Base-by-base conservation (phyloP, 1,139 yeast genomes). In the Blastobotrys serpentis region DNA sequence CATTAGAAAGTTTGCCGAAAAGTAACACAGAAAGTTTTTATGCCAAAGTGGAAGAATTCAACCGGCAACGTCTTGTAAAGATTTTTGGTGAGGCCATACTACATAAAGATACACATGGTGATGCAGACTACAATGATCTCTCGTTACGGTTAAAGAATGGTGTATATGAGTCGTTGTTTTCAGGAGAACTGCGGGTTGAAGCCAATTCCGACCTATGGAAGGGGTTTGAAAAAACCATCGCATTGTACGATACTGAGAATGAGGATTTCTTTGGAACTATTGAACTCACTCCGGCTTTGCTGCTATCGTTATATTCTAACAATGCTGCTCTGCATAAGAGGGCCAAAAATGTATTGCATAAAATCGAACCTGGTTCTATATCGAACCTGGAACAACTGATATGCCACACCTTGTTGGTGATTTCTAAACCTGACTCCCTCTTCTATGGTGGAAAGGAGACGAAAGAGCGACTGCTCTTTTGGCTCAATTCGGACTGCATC, bases 221-320 rank as follows among this genome's bases (percentile, higher is more conserved):
- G 10, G 16, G 19, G 25, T 36, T 36, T 18, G 40, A 18, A 36
- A 4, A n/a, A 17, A 25, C 19, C 6, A 17, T 36, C 13, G n/a
- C 5, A 18, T 14, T 36, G n/a, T 19, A 17, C n/a, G 40, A 36
- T 18, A 29, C 14, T 11, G 19, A 16, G 16, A 36, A 18, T 6
- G 16, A 18, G 10, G 40, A 36, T 19, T 36, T 36, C 21, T 21
- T 43, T 21, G 30, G 40, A 11, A 17, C 23, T 8, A n/a, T 25
- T 7, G 48, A 50, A 14, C 47, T 65, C 7, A 54, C 58, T 6
- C 68, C 69, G 0, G 69, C 65, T 1, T 54, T 65, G 51, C 51
- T 65, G 13, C 40, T 57, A n/a, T 59, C 66, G 44, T 46, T 64
- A 22, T 66, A 65, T 50, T 56, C 59, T 17, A 46, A 40, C 13